Evolutionary conservation across 1,284 basidiomycete genomes (phyloP), one percentile per base, ranked within the genome.

Genomic region (Ustilago sp.): DNA sequence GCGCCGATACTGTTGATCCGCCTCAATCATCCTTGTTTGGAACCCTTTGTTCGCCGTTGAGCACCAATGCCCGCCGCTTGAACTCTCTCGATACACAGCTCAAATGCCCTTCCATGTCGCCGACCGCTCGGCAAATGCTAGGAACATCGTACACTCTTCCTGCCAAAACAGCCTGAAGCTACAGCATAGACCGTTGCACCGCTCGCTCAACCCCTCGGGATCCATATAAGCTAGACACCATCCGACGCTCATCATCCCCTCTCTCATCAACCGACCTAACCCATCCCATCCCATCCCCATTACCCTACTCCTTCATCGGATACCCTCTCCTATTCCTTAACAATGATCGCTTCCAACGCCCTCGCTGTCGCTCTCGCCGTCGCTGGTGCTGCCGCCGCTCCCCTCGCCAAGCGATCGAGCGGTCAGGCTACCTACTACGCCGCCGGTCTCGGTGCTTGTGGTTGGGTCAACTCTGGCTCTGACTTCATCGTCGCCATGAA

Each of bases 401-500:
- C 76, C 53, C 35, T 78, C 63, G 58, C 62, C 53, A 80, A 74
- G 63, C 77, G 74, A 43, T 68, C 63, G 32, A 61, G 53, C 36
- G 81, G 81, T 23, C 63, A 70, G 63, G 82, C 81, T 50, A 83
- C 82, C 59, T 83, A 68, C 73, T 83, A 83, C 78, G 70, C 67
- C 43, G 76, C 79, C 34, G 75, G 70, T 56, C 71, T 77, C 60
- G 79, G 71, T 65, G 74, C 74, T 28, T 76, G 74, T 66, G 74
- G 74, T 55, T 76, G 74, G 74, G 57, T 51, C 68, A 76, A 76
- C 74, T 71, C 74, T 56, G 74, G 58, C 65, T 74, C 72, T n/a
- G 71, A 73, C 76, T 78, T 72, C 66, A 80, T 85, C 43, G 82
- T 85, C 32, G 83, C 83, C 64, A 74, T 84, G 58, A 82, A 83